Conservation (phyloP, 1,139 yeast genomes). For the Nakaseomyces kungkrabaensis region DNA sequence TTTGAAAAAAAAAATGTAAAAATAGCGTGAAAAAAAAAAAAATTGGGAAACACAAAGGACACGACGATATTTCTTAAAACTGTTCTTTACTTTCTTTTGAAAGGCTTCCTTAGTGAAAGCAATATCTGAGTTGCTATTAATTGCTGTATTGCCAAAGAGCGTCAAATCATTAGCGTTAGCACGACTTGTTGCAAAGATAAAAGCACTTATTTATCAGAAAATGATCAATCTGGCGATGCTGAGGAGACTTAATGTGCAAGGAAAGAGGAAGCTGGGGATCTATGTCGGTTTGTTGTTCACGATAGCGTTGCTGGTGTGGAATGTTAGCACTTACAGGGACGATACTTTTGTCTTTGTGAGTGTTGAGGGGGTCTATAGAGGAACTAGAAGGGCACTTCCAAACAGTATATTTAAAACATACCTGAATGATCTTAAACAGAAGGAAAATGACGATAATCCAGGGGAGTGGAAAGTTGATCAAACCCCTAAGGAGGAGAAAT, state of each 20-base stretch:
- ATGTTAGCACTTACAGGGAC: neutral
- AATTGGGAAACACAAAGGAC: neutral
- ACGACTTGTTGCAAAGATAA: no score
- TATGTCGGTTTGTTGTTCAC: neutral
- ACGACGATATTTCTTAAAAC: no score
- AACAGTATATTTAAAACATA: neutral
- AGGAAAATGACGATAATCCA: neutral
- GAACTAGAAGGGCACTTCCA: neutral
- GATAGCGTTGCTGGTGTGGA: neutral
- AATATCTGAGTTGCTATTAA: no score
- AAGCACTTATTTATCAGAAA: no score
- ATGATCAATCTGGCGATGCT: neutral
- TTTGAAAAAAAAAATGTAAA: no score
- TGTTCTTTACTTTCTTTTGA: no score
- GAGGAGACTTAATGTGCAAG: neutral
- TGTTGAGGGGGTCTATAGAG: neutral
- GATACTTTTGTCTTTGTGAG: neutral
- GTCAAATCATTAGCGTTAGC: no score
- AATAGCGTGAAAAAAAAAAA: neutral
- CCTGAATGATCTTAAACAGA: neutral
- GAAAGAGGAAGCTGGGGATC: neutral
- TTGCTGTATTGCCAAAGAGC: no score
- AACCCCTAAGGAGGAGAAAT: neutral
- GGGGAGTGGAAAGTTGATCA: neutral
- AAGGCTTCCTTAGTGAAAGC: no score